Conservation (phyloP, 2,329 filamentous ascomycete genomes). For the Acarospora socialis region DNA sequence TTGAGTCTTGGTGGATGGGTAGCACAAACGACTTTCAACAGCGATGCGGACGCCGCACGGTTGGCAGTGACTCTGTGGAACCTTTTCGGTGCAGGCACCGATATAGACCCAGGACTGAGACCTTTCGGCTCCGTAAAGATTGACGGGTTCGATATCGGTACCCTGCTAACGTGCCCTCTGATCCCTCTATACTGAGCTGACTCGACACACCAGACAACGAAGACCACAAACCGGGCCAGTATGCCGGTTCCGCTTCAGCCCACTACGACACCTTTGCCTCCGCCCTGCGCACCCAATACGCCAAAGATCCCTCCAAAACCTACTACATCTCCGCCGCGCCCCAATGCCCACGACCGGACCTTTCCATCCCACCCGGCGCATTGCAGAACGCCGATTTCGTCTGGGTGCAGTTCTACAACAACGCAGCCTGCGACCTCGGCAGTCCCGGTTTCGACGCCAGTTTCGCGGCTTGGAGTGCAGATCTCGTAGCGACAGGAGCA, state of each 20-base stretch:
- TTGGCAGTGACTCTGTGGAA: conserved; percentile 23
- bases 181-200: no score
- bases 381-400: conserved; percentile 25
- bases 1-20: conserved; percentile 24
- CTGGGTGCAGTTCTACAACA: conserved; percentile 33
- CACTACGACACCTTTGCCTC: conserved; percentile 20
- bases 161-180: no score
- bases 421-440: conserved; percentile 22
- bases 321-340: conserved; percentile 28
- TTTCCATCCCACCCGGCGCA: conserved; percentile 20
- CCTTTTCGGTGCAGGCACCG: conserved; percentile 22
- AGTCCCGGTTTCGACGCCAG: conserved; percentile 16
- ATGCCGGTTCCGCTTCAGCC: conserved; percentile 18
- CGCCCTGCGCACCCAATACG: conserved; percentile 20
- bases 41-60: conserved; percentile 16
- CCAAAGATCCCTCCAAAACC: conserved; percentile 15
- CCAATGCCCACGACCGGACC: conserved; percentile 27
- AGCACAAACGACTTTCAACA: conserved; percentile 18
- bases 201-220: conserved; percentile 21
- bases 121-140: conserved; percentile 21
- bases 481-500: conserved; percentile 10
- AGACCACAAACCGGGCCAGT: conserved; percentile 16
- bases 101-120: conserved; percentile 15
- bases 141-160: conserved; percentile 27
- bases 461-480: conserved; percentile 22